Evolutionary conservation across 495 filamentous ascomycete genomes (phyloP).

Genomic region (Penicillium roqueforti): DNA sequence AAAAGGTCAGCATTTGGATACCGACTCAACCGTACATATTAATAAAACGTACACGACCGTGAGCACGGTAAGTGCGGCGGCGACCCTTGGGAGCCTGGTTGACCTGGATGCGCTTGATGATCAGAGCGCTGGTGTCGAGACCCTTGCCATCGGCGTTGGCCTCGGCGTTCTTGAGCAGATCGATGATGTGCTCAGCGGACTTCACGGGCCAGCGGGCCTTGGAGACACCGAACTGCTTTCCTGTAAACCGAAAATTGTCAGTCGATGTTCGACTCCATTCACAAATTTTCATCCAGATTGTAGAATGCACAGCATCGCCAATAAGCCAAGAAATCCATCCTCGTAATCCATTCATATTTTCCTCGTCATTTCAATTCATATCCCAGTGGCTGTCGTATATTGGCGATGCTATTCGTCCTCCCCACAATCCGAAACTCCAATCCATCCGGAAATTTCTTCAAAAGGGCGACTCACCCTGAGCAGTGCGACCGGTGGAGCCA

Average conservation of each 20-base stretch:
- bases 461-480: slow-evolving; percentile 77
- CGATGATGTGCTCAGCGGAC: slow-evolving; percentile 95
- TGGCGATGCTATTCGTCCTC: not conserved
- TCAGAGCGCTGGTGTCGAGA: slow-evolving; percentile 91
- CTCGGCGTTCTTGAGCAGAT: slow-evolving; percentile 97
- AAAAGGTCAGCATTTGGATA: not conserved
- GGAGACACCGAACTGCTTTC: slow-evolving; percentile 96
- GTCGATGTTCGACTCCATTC: slow-evolving; percentile 10
- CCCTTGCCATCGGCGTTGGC: slow-evolving; percentile 99
- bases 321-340: slow-evolving; percentile 7
- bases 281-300: slow-evolving; percentile 9
- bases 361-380: not conserved
- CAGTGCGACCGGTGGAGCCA: slow-evolving; percentile 85
- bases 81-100: slow-evolving; percentile 99
- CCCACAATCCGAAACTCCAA: not conserved
- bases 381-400: slow-evolving; percentile 8
- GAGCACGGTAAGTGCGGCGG: slow-evolving; percentile 96
- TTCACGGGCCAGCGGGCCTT: slow-evolving; percentile 98
- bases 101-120: slow-evolving; percentile 99
- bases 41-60: slow-evolving; percentile 85
- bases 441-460: slow-evolving; percentile 10
- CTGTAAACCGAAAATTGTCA: slow-evolving; percentile 49
- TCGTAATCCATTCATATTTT: not conserved
- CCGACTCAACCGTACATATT: not conserved
- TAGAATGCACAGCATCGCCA: slow-evolving; percentile 23